These are phyloP conservation scores for Bruguiera hainesii DNA, from an alignment of 441 rosid species.

Conservation along the genomic window DNA sequence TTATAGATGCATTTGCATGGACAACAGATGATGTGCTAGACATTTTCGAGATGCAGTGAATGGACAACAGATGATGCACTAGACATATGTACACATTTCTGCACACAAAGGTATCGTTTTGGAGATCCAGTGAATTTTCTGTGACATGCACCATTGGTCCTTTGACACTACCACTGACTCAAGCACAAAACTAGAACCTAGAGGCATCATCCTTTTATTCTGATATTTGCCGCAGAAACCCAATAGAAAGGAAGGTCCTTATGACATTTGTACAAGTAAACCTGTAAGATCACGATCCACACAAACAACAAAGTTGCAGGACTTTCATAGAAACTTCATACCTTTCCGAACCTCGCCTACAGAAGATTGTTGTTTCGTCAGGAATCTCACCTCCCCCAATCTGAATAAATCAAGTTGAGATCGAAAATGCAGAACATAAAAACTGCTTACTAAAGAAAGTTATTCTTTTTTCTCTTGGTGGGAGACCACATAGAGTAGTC, in stretches of 20 bases:
- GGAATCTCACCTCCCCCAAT: slow-evolving; percentile 89
- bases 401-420: slow-evolving; percentile 44
- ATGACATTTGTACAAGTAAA: not conserved
- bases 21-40: not conserved
- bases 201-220: not conserved
- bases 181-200: not conserved
- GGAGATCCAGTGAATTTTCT: not conserved
- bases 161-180: not conserved
- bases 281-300: slow-evolving; percentile 3
- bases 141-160: not conserved
- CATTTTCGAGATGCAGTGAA: not conserved
- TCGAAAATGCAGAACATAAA: slow-evolving; percentile 15
- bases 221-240: slow-evolving; percentile 4
- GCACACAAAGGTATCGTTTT: not conserved
- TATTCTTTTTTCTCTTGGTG: slow-evolving; percentile 6
- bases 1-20: slow-evolving; percentile 2
- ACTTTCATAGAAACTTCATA: slow-evolving; percentile 24
- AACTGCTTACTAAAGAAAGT: not conserved
- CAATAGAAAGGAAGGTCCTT: slow-evolving; percentile 18
- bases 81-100: not conserved
- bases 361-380: slow-evolving; percentile 79
- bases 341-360: slow-evolving; percentile 98
- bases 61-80: not conserved
- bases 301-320: too few species aligned
- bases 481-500: not conserved